Evolutionary conservation across 208 protist species (phyloP), one percentile per base, ranked within the genome.

Genomic region (Novymonas esmeraldas): DNA sequence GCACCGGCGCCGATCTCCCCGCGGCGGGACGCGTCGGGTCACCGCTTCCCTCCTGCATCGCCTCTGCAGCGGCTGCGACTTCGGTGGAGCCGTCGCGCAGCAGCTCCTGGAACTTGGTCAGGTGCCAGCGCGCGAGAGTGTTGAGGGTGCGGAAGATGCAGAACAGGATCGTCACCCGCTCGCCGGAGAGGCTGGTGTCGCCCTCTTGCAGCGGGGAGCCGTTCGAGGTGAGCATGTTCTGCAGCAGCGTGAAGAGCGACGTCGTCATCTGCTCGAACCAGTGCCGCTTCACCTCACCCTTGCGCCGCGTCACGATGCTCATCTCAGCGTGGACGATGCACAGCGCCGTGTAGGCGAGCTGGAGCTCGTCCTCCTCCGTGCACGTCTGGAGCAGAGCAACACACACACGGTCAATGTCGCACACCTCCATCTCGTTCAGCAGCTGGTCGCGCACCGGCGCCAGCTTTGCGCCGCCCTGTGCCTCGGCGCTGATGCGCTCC

Each of bases 51-150:
- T 52, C 44, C 29, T 63, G 33, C 49, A 62, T 20, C 51, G 69
- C 45, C 36, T 66, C 51, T 28, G 60, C 52, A 1, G 64, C 38
- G 4, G 66, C 41, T 11, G 38, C 59, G 22, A 58, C 49, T 7
- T 72, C 56, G 26, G 58, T 51, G 6, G 52, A 31, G 22, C 49
- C 22, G 64, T 89, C 90, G 50, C 84, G 85, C 54, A 93, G 62
- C 29, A 95, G 46, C 38, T 81, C 79, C 58, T 95, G 90, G 49
- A 93, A 76, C 26, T 64, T 68, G 28, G 74, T 70, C 18, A 95
- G 72, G n/a, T 85, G 65, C 84, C 85, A 93, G 22, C 90, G 76
- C n/a, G 90, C 82, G 24, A 95, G 77, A 18, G 71, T 86, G 71
- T 93, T 93, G 39, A 95, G 70, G 11, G 76, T 71, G 42, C 84